A percentile compares a stretch with the other conserved stretches of the same genome.
Evolutionary conservation across 768 basidiomycete genomes (phyloP).

Genomic region (Imleria badia): DNA sequence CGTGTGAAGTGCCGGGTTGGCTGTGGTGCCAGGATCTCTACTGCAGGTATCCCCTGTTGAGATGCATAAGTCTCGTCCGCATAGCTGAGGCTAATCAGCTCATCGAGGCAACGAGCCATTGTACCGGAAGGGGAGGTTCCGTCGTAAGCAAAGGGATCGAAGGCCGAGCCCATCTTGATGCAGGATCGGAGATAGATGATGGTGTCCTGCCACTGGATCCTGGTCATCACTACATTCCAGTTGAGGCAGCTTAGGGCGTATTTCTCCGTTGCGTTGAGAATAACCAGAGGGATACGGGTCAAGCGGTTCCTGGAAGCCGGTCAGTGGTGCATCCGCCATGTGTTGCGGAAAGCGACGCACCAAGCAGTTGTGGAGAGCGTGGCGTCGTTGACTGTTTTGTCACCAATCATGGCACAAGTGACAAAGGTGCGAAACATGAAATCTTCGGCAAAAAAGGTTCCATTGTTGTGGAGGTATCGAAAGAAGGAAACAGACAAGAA

Average conservation of each 20-base stretch:
- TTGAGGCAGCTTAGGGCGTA: conserved; percentile 15
- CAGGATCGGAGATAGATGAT: conserved; percentile 22
- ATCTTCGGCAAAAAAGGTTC: conserved; percentile 29
- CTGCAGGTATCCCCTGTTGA: neutral
- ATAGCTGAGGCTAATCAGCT: conserved; percentile 13
- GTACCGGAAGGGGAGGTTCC: conserved; percentile 9
- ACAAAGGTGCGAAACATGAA: conserved; percentile 37
- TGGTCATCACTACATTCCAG: conserved; percentile 26
- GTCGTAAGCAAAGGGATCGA: conserved; percentile 26
- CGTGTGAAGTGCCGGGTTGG: conserved; percentile 7
- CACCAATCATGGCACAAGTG: conserved; percentile 35
- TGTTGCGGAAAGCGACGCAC: conserved; percentile 15
- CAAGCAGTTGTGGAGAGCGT: conserved; percentile 31
- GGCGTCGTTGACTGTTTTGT: conserved; percentile 35
- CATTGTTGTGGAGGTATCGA: conserved; percentile 29
- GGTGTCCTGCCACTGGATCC: conserved; percentile 22
- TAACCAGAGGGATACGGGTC: conserved; percentile 20
- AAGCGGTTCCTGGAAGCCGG: conserved; percentile 18
- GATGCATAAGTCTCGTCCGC: neutral
- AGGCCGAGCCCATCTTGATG: conserved; percentile 26
- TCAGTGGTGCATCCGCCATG: conserved; percentile 3
- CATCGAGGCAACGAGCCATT: conserved; percentile 23
- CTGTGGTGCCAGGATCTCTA: conserved; percentile 15
- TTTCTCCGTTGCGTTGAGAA: conserved; percentile 27
- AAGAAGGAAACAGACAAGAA: conserved; percentile 33